Evolutionary conservation across 371 early-diverging fungal species (phyloP).

Genomic region (Zancudomyces culisetae): DNA sequence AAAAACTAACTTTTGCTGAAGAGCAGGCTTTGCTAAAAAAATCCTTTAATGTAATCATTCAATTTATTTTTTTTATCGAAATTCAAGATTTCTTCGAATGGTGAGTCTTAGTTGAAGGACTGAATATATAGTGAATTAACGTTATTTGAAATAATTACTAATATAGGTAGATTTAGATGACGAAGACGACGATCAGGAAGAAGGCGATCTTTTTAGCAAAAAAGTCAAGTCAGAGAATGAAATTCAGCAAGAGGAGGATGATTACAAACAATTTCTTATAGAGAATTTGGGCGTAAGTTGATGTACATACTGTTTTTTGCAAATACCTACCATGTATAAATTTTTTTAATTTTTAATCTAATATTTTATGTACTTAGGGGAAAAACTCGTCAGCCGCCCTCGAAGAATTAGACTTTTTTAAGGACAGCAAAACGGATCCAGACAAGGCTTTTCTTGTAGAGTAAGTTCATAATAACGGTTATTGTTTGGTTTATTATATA

Average conservation of each 20-base stretch:
- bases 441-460: slow-evolving; percentile 82
- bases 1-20: slow-evolving; percentile 42
- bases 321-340: neutral
- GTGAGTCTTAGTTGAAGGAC: no score
- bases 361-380: slow-evolving; percentile 1
- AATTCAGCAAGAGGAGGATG: slow-evolving; percentile 54
- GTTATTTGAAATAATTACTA: neutral
- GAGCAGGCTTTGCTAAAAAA: slow-evolving; percentile 68
- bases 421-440: neutral
- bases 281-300: slow-evolving; percentile 40
- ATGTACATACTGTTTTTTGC: neutral
- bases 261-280: slow-evolving; percentile 63
- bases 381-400: neutral
- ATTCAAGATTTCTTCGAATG: no score
- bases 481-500: slow-evolving; percentile 1
- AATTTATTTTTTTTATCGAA: neutral
- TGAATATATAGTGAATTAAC: no score
- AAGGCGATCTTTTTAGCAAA: slow-evolving; percentile 42
- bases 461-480: slow-evolving; percentile 11
- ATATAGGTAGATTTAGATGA: slow-evolving; percentile 16
- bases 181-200: slow-evolving; percentile 39
- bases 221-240: slow-evolving; percentile 53
- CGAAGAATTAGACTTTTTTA: slow-evolving; percentile 2
- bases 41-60: slow-evolving; percentile 31
- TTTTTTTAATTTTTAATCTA: neutral